Evolutionary conservation across 257 asterid species (phyloP).

Genomic region (Paulownia fortunei): DNA sequence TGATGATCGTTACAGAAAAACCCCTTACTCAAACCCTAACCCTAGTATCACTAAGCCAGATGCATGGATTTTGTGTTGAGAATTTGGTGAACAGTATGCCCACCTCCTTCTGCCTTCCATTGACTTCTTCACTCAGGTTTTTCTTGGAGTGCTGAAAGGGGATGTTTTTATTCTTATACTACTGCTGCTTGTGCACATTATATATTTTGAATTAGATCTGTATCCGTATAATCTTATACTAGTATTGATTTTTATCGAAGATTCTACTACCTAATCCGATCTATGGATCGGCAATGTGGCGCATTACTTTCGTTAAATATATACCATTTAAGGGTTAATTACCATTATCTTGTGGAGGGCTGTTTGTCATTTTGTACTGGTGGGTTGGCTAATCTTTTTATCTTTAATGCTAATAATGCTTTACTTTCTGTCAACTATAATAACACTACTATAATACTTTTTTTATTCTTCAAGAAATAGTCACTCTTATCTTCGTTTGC

Average conservation of each 20-base stretch:
- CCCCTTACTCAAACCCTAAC: conserved; percentile 55
- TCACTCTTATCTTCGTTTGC: conserved; percentile 28
- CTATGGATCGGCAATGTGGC: conserved; percentile 41
- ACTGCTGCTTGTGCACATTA: conserved; percentile 14
- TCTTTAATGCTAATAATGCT: conserved; percentile 50
- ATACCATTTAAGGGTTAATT: conserved; percentile 34
- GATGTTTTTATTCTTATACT: conserved; percentile 37
- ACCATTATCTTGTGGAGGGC: conserved; percentile 42
- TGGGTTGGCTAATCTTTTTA: conserved; percentile 43
- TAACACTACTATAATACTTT: not conserved
- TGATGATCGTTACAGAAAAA: conserved; percentile 18
- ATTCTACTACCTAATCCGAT: conserved; percentile 44
- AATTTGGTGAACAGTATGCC: conserved; percentile 3
- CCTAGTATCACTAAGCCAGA: conserved; percentile 37
- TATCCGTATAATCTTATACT: conserved; percentile 17
- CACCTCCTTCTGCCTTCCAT: conserved; percentile 5
- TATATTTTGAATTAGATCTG: conserved; percentile 13
- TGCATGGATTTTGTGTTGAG: conserved; percentile 39
- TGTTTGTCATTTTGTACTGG: conserved; percentile 55
- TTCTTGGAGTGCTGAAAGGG: conserved; percentile 47
- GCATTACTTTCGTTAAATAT: conserved; percentile 31
- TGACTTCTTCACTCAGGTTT: conserved; percentile 33
- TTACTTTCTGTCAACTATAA: conserved; percentile 36
- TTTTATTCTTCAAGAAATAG: conserved; percentile 15
- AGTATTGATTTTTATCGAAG: conserved; percentile 34